Evolutionary conservation across 1,284 basidiomycete genomes (phyloP).

Genomic region (Ceratobasidium sp.): DNA sequence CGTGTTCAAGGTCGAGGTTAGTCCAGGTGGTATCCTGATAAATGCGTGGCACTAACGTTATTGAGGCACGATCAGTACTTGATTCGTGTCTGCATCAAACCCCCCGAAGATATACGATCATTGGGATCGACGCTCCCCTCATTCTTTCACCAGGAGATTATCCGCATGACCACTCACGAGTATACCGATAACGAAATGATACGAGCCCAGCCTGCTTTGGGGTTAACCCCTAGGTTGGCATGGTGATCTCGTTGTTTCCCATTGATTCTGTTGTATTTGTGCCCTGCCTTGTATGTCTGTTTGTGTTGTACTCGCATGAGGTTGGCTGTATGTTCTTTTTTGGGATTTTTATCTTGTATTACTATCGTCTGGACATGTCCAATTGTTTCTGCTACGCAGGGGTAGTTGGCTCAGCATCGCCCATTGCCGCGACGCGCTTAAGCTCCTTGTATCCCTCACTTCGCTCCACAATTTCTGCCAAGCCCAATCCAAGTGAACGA

Average conservation of each 20-base stretch:
- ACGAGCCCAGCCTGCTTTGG: constrained; percentile 5
- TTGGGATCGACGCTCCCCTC: constrained; percentile 13
- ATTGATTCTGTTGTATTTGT: neutral
- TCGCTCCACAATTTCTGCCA: constrained; percentile 13
- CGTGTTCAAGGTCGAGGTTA: constrained; percentile 22
- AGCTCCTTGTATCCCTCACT: constrained; percentile 35
- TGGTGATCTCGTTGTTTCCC: neutral
- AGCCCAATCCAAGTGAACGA: constrained; percentile 58
- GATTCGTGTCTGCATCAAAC: constrained; percentile 29
- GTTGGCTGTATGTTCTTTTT: neutral
- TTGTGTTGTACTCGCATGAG: neutral
- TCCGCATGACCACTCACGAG: constrained; percentile 25
- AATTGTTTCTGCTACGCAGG: neutral
- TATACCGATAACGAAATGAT: constrained; percentile 24
- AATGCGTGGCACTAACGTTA: constrained; percentile 1
- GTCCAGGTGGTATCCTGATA: neutral
- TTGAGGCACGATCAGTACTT: constrained; percentile 18
- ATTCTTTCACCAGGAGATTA: constrained; percentile 29
- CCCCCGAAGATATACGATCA: constrained; percentile 32
- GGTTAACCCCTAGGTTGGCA: neutral
- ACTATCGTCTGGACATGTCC: neutral
- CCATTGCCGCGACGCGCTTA: constrained; percentile 28
- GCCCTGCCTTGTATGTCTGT: neutral
- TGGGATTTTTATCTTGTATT: neutral
- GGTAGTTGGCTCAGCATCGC: constrained; percentile 24